phyloP scores from a whole-genome alignment of 2,329 filamentous ascomycete species.

The Phyllosticta citribraziliensis region DNA sequence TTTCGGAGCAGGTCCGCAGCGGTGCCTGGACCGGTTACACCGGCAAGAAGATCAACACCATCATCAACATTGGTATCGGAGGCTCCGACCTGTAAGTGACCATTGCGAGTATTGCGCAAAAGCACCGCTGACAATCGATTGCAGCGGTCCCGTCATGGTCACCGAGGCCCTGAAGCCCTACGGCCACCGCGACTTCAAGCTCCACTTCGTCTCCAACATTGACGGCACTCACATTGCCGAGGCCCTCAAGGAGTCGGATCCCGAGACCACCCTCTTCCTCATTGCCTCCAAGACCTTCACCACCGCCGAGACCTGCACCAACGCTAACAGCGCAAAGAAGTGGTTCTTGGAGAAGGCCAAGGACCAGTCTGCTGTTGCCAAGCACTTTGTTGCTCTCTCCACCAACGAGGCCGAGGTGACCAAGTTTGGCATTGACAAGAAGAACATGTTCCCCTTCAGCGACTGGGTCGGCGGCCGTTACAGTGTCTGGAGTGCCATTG shows the following conservation, averaged over 20 bases:
- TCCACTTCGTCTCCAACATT: constrained; percentile 99
- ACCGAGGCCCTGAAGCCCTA: constrained; percentile 96
- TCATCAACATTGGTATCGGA: constrained; percentile 96
- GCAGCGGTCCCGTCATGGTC: constrained; percentile 96
- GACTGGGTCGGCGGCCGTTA: constrained; percentile 98
- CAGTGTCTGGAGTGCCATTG: constrained; percentile 98
- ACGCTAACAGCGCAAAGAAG: constrained; percentile 90
- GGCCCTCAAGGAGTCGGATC: constrained; percentile 77
- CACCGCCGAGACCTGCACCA: constrained; percentile 92
- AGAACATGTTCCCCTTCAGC: constrained; percentile 99
- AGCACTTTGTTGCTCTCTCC: constrained; percentile 97
- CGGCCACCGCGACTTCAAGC: constrained; percentile 70
- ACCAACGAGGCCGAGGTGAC: constrained; percentile 92
- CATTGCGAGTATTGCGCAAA: not conserved
- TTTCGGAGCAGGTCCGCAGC: constrained; percentile 87
- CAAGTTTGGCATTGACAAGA: constrained; percentile 97
- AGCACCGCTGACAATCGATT: not conserved
- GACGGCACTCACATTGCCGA: constrained; percentile 97
- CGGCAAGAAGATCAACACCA: constrained; percentile 92
- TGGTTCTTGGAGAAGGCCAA: constrained; percentile 89
- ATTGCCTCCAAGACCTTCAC: constrained; percentile 99
- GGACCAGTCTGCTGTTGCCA: constrained; percentile 68
- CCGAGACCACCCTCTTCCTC: constrained; percentile 97
- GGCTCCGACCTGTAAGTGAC: constrained; percentile 85
- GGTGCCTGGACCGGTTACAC: constrained; percentile 96